phyloP scores from a whole-genome alignment of 208 protist genomes.

The Strigomonas culicis region DNA sequence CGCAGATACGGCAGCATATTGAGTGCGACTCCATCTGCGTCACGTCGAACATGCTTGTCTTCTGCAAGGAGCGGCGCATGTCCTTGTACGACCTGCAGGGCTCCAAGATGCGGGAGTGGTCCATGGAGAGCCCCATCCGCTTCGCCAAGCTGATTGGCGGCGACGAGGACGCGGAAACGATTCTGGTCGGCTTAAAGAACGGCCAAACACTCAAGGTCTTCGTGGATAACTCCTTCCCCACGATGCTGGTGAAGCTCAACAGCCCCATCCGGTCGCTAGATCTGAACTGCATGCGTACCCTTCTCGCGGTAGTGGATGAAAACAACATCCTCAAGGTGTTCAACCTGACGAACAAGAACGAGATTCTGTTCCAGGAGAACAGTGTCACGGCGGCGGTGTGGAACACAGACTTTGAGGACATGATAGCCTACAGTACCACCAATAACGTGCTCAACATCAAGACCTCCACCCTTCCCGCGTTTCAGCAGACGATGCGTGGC shows the following conservation, averaged over 20 bases:
- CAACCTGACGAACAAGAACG: constrained; percentile 72
- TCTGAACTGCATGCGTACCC: constrained; percentile 76
- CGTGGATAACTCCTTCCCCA: constrained; percentile 96
- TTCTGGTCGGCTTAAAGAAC: constrained; percentile 93
- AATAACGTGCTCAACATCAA: constrained; percentile 92
- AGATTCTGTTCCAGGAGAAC: constrained; percentile 88
- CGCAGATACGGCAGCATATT: constrained; percentile 87
- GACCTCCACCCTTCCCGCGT: constrained; percentile 88
- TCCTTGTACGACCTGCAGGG: constrained; percentile 92
- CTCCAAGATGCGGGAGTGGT: constrained; percentile 93
- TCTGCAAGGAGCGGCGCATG: constrained; percentile 87
- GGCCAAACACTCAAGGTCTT: constrained; percentile 94
- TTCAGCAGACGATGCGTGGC: constrained; percentile 92
- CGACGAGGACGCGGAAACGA: constrained; percentile 78
- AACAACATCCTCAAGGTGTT: constrained; percentile 88
- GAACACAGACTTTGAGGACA: constrained; percentile 94
- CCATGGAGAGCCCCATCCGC: constrained; percentile 88
- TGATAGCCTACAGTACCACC: constrained; percentile 91
- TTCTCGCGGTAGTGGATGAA: constrained; percentile 94
- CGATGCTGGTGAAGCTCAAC: constrained; percentile 82
- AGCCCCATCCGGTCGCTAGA: constrained; percentile 86
- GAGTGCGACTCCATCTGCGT: constrained; percentile 94
- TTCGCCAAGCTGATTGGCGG: constrained; percentile 95
- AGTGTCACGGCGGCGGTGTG: constrained; percentile 91
- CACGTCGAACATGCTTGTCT: constrained; percentile 82